A percentile compares a stretch with the other conserved stretches of the same genome.
These are phyloP conservation scores for Coniochaeta sp. DNA, from an alignment of 2,329 filamentous ascomycete species.

Conservation along the genomic window DNA sequence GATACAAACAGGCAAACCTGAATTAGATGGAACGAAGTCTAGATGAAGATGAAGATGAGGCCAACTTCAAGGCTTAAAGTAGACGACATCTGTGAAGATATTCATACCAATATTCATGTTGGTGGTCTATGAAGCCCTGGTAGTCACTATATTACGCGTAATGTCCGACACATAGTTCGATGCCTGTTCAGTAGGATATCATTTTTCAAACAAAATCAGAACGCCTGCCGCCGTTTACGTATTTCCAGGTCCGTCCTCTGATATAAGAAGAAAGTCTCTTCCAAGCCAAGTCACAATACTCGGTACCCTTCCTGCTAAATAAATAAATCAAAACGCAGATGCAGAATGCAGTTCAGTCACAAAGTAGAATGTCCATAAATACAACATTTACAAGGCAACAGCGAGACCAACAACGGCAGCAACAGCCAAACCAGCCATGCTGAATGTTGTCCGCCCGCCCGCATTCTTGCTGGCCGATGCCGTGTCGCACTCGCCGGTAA, in stretches of 20 bases:
- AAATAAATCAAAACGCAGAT: background rate
- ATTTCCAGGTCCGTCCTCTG: background rate
- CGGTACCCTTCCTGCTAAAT: background rate
- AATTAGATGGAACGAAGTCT: background rate
- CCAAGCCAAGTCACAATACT: background rate
- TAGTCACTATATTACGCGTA: background rate
- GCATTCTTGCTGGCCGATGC: background rate
- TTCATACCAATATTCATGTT: background rate
- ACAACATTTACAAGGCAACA: background rate
- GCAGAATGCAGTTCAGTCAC: background rate
- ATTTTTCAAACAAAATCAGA: too few species aligned
- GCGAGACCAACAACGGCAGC: background rate
- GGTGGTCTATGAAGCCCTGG: background rate
- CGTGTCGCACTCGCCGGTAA: slow-evolving; percentile 14
- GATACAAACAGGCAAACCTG: background rate
- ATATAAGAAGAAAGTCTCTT: background rate
- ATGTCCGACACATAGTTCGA: background rate
- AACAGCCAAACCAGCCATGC: slow-evolving; percentile 10
- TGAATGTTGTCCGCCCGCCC: background rate
- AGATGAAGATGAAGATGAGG: background rate
- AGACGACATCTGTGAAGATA: background rate
- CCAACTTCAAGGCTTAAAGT: background rate
- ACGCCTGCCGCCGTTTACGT: background rate
- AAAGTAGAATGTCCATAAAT: too few species aligned
- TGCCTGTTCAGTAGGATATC: background rate